Conservation (phyloP, 139 green algal species). For the Zygnema circumcarinatum region DNA sequence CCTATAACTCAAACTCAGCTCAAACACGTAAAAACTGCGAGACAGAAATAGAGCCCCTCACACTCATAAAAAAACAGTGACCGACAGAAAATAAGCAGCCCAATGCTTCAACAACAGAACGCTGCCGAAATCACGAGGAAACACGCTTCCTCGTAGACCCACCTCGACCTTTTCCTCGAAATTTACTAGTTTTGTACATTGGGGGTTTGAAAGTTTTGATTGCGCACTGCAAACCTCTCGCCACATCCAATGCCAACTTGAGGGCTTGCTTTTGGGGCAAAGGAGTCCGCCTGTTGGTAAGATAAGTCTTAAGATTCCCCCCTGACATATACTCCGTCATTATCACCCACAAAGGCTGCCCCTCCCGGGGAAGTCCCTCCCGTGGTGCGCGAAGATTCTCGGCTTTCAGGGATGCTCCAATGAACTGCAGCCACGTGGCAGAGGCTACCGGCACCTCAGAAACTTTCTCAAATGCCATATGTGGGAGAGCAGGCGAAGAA, state of each 20-base stretch:
- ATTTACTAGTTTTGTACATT: no score
- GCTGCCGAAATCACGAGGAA: no score
- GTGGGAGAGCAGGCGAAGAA: neutral
- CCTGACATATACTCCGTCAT: slow-evolving; percentile 32
- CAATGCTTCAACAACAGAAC: no score
- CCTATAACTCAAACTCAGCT: no score
- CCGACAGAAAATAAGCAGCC: no score
- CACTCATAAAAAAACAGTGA: no score
- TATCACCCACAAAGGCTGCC: slow-evolving; percentile 62
- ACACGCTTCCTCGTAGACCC: no score
- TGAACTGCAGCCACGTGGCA: slow-evolving; percentile 24
- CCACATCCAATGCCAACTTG: slow-evolving; percentile 37
- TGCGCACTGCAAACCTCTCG: slow-evolving; percentile 36
- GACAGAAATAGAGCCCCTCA: no score
- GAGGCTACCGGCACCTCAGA: neutral
- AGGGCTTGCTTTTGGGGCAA: slow-evolving; percentile 9
- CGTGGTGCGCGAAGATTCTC: neutral
- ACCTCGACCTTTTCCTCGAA: no score
- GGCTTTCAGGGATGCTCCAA: slow-evolving; percentile 41
- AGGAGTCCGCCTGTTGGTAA: neutral
- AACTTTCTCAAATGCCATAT: neutral
- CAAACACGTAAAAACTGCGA: no score
- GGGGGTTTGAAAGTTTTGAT: no score
- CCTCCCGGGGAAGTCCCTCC: neutral
- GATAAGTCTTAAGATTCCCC: slow-evolving; percentile 39